Conservation (phyloP, 371 early-diverging fungal genomes). For the Actinomortierella ambigua region DNA sequence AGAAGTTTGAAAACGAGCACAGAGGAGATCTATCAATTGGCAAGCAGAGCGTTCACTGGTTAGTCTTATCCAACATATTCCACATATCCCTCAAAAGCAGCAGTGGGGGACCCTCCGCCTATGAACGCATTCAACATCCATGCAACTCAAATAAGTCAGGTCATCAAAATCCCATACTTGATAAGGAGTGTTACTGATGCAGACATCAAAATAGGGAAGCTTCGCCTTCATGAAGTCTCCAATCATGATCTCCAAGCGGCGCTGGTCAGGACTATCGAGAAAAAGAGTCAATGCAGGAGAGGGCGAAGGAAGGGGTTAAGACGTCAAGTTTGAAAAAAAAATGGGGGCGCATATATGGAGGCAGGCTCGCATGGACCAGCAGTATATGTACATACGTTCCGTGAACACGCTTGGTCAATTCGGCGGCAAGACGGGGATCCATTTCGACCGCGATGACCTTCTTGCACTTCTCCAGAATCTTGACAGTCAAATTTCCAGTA, state of each 20-base stretch:
- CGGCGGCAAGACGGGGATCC: conserved; percentile 98
- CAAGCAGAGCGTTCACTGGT: not conserved
- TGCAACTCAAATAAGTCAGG: too few species aligned
- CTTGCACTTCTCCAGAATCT: conserved; percentile 94
- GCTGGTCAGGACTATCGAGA: conserved; percentile 68
- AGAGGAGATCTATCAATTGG: conserved; percentile 76
- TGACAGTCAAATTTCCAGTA: conserved; percentile 99
- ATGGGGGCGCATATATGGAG: not conserved
- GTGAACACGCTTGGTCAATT: conserved; percentile 97
- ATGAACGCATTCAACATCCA: not conserved
- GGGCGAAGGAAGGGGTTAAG: too few species aligned
- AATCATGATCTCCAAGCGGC: conserved; percentile 94
- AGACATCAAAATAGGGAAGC: conserved; percentile 98
- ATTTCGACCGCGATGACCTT: conserved; percentile 97
- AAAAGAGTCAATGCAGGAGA: too few species aligned
- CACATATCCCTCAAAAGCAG: too few species aligned
- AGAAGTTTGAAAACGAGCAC: conserved; percentile 98
- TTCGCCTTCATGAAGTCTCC: conserved; percentile 98
- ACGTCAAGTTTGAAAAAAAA: conserved; percentile 1
- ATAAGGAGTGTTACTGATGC: conserved; percentile 99
- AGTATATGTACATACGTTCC: conserved; percentile 78
- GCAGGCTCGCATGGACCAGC: too few species aligned
- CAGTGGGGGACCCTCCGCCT: too few species aligned
- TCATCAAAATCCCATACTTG: conserved; percentile 61
- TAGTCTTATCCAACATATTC: not conserved